phyloP scores from a whole-genome alignment of 495 filamentous ascomycete species.

The Ramalina intermedia region DNA sequence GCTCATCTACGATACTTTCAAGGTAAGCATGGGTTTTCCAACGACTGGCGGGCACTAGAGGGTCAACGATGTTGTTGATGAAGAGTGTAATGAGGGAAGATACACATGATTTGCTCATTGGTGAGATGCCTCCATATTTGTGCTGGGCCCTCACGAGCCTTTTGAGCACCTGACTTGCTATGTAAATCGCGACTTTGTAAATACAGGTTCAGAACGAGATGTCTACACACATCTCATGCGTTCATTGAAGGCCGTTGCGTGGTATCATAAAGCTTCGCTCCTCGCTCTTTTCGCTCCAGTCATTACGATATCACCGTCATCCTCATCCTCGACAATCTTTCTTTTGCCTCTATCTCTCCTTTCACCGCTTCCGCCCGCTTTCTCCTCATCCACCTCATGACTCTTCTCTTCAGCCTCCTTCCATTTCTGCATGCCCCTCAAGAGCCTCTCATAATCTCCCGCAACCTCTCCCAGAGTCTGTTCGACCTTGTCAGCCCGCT shows the following conservation, averaged over 20 bases:
- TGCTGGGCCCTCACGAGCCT: no score
- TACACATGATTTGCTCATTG: no score
- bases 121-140: no score
- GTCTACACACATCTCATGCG: no score
- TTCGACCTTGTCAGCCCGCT: constrained; percentile 70
- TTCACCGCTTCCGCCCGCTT: constrained; percentile 5
- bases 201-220: no score
- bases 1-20: constrained; percentile 68
- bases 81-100: no score
- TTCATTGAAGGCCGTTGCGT: no score
- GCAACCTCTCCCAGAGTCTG: constrained; percentile 63
- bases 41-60: constrained; percentile 11
- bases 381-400: constrained; percentile 3
- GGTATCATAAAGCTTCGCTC: constrained; percentile 5
- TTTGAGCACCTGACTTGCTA: no score
- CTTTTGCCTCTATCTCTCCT: constrained; percentile 16
- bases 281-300: constrained; percentile 1
- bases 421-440: constrained; percentile 37
- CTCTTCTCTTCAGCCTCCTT: constrained; percentile 17
- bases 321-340: constrained; percentile 13
- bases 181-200: no score
- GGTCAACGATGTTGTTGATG: background rate
- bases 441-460: constrained; percentile 61
- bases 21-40: constrained; percentile 28
- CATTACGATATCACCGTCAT: constrained; percentile 4